Evolutionary conservation across 768 basidiomycete species (phyloP), one percentile per base, ranked within the genome.

Genomic region (Udeniomyces megalosporus): DNA sequence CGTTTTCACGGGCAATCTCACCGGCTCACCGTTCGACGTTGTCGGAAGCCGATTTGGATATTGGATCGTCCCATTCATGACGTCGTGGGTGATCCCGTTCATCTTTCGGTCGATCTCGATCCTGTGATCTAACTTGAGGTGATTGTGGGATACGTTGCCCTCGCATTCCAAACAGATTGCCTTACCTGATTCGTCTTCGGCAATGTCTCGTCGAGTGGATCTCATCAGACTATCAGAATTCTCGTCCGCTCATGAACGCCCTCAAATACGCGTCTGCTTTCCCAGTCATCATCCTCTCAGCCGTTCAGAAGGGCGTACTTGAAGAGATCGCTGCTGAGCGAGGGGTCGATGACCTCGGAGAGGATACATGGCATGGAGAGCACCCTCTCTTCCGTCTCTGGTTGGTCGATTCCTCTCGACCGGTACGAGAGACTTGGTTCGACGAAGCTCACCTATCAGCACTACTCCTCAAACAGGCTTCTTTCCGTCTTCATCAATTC

Each of bases 241-340:
- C 78, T 26, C 82, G 86, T 38, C 85, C 89, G 1, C 76, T 97
- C 24, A 82, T 80, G 74, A 99, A 97, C 72, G 93, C 92, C 0
- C 71, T 92, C 63, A 99, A 99, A 78, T 99, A 99, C 71, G 89
- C 90, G 1, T 85, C 91, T 17, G 84, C 95, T 0, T 95, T 99
- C 73, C 95, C 95, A 17, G 90, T 96, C 48, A 96, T 99, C 65
- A 84, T 84, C 69, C 79, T 99, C 34, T 92, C 90, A 65, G 92
- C 93, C 22, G 85, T 88, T 20, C 93, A 96, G 71, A 80, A 85
- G 60, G 75, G 82, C 38, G 82, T 86, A 17, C 76, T 81, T 26
- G 74, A 76, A n/a, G 84, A 86, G 51, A 70, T 84, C 6, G 75
- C 78, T 29, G 75, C 77, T 55, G 70, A 76, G 38, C 79, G 78